These are phyloP conservation scores for Nitzschia palea DNA, from an alignment of 108 stramenopile genomes.

Conservation along the genomic window DNA sequence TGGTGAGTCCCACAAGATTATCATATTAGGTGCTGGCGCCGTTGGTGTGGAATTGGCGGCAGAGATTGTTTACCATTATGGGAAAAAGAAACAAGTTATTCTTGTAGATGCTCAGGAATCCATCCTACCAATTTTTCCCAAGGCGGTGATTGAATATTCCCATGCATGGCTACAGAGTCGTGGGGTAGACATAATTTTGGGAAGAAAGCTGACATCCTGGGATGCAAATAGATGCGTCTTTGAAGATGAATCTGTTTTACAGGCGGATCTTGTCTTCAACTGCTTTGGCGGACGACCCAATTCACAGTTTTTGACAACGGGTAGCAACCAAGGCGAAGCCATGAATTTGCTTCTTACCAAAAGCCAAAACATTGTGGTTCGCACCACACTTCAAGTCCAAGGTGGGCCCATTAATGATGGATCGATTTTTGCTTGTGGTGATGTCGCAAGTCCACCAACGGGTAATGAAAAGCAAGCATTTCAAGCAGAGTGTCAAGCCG, in stretches of 20 bases:
- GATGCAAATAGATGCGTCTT: constrained; percentile 21
- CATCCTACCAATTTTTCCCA: constrained; percentile 22
- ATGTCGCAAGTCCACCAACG: constrained; percentile 31
- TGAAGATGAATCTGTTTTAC: constrained; percentile 25
- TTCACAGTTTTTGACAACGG: constrained; percentile 5
- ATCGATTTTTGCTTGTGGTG: constrained; percentile 26
- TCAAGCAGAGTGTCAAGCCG: constrained; percentile 29
- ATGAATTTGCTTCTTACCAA: not conserved
- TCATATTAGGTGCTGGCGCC: constrained; percentile 35
- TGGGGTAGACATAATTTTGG: constrained; percentile 9
- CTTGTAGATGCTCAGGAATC: constrained; percentile 13
- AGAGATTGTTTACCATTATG: constrained; percentile 27
- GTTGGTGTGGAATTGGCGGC: constrained; percentile 38
- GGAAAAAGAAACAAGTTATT: constrained; percentile 7
- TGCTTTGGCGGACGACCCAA: constrained; percentile 32
- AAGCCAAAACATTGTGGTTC: constrained; percentile 5
- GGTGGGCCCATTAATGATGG: not conserved
- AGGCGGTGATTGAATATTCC: constrained; percentile 9
- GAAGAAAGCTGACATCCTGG: constrained; percentile 21
- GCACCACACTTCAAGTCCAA: constrained; percentile 11
- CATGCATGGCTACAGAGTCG: not conserved
- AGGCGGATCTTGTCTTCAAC: constrained; percentile 26
- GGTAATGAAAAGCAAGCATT: constrained; percentile 33
- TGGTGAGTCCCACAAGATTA: not conserved
- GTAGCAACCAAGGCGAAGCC: too few relatives aligned